Evolutionary conservation across 345 rosid species (phyloP).

Genomic region (Passiflora organensis): DNA sequence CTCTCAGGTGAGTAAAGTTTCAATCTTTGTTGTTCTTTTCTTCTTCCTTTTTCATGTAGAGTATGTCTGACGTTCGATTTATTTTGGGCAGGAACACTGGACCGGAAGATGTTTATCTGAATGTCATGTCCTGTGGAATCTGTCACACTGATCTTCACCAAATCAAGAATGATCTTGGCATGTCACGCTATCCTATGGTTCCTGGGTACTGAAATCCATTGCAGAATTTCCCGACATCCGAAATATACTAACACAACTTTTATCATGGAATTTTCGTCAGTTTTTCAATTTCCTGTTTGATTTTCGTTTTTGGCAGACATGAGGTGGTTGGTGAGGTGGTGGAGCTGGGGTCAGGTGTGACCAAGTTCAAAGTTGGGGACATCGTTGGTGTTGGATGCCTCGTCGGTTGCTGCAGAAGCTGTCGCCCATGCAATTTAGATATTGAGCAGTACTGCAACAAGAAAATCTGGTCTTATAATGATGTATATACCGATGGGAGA

Average conservation of each 20-base stretch:
- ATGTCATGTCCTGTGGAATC: slow-evolving; percentile 46
- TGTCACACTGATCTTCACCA: slow-evolving; percentile 71
- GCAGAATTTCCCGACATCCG: too few relatives aligned
- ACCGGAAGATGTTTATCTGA: slow-evolving; percentile 43
- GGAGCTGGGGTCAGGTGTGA: slow-evolving; percentile 64
- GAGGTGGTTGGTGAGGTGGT: slow-evolving; percentile 71
- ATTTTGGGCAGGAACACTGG: slow-evolving; percentile 36
- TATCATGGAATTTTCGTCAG: neutral
- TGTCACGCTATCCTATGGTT: slow-evolving; percentile 69
- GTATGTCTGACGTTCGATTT: neutral
- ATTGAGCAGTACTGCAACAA: slow-evolving; percentile 65
- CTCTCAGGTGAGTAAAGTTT: slow-evolving; percentile 31
- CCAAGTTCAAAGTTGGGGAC: slow-evolving; percentile 57
- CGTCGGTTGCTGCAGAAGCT: slow-evolving; percentile 62
- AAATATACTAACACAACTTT: too few relatives aligned
- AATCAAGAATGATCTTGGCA: slow-evolving; percentile 53
- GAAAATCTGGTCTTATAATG: slow-evolving; percentile 57
- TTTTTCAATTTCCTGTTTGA: too few relatives aligned
- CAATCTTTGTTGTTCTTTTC: neutral
- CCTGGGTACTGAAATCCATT: slow-evolving; percentile 50
- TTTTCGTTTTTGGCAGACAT: too few relatives aligned
- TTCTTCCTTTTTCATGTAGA: neutral
- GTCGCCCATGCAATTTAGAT: slow-evolving; percentile 49
- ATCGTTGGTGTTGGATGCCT: slow-evolving; percentile 62
- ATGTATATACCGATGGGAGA: slow-evolving; percentile 60